phyloP scores from a whole-genome alignment of 495 filamentous ascomycete genomes.

The Hypomontagnella monticulosa region DNA sequence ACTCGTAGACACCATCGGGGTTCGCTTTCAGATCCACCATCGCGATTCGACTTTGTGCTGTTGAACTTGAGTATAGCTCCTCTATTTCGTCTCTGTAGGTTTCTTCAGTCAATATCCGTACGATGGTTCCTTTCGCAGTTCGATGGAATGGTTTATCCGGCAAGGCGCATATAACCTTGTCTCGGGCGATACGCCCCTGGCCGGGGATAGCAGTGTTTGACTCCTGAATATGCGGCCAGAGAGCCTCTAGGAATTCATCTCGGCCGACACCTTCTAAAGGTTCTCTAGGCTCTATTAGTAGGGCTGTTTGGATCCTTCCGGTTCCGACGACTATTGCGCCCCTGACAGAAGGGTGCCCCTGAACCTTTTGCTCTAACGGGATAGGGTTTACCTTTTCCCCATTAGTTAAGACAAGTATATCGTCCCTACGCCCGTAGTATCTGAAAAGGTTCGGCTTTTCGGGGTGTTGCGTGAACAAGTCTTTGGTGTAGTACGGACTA shows the following conservation, averaged over 20 bases:
- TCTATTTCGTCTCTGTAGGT: slow-evolving; percentile 21
- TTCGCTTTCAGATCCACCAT: too few species aligned
- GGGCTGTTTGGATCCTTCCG: slow-evolving; percentile 56
- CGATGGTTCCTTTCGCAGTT: slow-evolving; percentile 31
- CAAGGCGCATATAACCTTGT: slow-evolving; percentile 8
- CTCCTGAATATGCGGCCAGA: slow-evolving; percentile 35
- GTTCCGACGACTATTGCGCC: slow-evolving; percentile 69
- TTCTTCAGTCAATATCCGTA: slow-evolving; percentile 11
- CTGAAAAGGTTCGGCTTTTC: too few species aligned
- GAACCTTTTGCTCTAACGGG: slow-evolving; percentile 65
- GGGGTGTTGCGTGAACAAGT: too few species aligned
- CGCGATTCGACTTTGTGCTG: too few species aligned
- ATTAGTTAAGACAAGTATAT: slow-evolving; percentile 58
- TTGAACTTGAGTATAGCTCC: too few species aligned
- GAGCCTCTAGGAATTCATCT: slow-evolving; percentile 14
- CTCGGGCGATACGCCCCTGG: slow-evolving; percentile 5
- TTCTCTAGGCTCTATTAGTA: slow-evolving; percentile 45
- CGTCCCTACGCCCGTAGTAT: too few species aligned
- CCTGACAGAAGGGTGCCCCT: slow-evolving; percentile 57
- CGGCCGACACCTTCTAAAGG: not conserved
- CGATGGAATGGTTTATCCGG: slow-evolving; percentile 22
- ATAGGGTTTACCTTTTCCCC: slow-evolving; percentile 66
- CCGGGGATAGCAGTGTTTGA: slow-evolving; percentile 18
- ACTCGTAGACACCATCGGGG: too few species aligned
- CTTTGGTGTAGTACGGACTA: too few species aligned